Evolutionary conservation across 1,284 basidiomycete genomes (phyloP), one percentile per base, ranked within the genome.

Genomic region (Ceratobasidium sp.): DNA sequence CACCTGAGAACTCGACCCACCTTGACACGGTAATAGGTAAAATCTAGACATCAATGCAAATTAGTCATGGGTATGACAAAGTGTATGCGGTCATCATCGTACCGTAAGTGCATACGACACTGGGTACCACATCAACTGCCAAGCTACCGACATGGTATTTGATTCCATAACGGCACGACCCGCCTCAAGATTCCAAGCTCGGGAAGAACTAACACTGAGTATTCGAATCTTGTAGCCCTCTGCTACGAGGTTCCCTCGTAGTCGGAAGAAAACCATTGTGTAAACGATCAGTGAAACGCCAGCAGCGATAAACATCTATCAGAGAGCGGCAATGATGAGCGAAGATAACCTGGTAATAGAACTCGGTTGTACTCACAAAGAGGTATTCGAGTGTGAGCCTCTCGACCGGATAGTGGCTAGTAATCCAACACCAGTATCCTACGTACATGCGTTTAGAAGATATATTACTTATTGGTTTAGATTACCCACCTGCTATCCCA

Each of bases 371-470:
- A 49, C 71, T 20, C 32, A 72, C 76, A 81, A 82, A 83, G 35
- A 82, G 60, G 68, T 83, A 83, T 73, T 82, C 81, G 3, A 79
- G 79, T 22, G 71, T 75, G 38, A 82, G 75, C 3, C 78, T 75
- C 55, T 79, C 77, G 1, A 71, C 69, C 2, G 75, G 57, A 70
- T 77, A 81, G 17, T 76, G 32, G 15, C 75, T 50, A 20, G 78
- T 77, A 69, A 83, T 80, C 82, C 82, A 83, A 71, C 82, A 84
- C 82, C 82, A 71, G 25, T 57, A 57, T 20, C 81, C 65, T 78
- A 79, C 77, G 79, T 56, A 12, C 25, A 25, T 52, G n/a, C 13
- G 25, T 62, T 69, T 64, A 31, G 25, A 27, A 25, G 22, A 47
- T 47, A 54, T 20, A 20, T 31, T 53, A 60, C 47, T 34, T 2